These are phyloP conservation scores for Phallus indusiatus DNA, from an alignment of 768 basidiomycete genomes.

Conservation along the genomic window DNA sequence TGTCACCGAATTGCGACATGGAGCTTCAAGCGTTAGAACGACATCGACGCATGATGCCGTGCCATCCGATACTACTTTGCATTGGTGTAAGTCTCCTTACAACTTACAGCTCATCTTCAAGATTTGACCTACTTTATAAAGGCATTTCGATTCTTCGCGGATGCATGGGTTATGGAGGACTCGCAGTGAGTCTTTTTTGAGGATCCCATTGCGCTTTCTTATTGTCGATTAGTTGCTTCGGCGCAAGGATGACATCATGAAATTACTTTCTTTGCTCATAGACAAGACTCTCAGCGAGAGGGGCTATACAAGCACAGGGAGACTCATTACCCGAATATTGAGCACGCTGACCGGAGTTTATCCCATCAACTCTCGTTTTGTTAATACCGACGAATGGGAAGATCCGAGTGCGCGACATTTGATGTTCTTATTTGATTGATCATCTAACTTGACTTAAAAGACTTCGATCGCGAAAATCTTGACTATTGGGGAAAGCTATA, in stretches of 20 bases:
- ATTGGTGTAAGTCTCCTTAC: slow-evolving; percentile 63
- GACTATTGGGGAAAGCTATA: slow-evolving; percentile 75
- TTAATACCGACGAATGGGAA: slow-evolving; percentile 76
- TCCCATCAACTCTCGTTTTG: slow-evolving; percentile 67
- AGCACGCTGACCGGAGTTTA: slow-evolving; percentile 69
- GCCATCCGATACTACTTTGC: slow-evolving; percentile 80
- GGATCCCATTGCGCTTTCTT: background rate
- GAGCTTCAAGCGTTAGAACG: slow-evolving; percentile 78
- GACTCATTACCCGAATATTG: slow-evolving; percentile 66
- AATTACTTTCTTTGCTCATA: slow-evolving; percentile 53
- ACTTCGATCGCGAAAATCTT: slow-evolving; percentile 54
- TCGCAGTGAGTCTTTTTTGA: slow-evolving; percentile 34
- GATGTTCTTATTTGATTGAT: too few species aligned
- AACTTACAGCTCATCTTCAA: background rate
- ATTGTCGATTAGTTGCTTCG: slow-evolving; percentile 44
- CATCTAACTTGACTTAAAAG: slow-evolving; percentile 23
- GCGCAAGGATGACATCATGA: slow-evolving; percentile 56
- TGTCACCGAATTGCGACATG: slow-evolving; percentile 77
- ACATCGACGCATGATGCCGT: slow-evolving; percentile 66
- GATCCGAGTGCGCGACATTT: slow-evolving; percentile 45
- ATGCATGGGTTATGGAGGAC: slow-evolving; percentile 67
- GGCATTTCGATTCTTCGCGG: slow-evolving; percentile 79
- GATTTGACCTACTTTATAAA: slow-evolving; percentile 18
- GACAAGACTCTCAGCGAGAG: slow-evolving; percentile 83
- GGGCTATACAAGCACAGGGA: slow-evolving; percentile 73